Evolutionary conservation across 1,284 basidiomycete genomes (phyloP).

Genomic region (Papiliotrema laurentii): DNA sequence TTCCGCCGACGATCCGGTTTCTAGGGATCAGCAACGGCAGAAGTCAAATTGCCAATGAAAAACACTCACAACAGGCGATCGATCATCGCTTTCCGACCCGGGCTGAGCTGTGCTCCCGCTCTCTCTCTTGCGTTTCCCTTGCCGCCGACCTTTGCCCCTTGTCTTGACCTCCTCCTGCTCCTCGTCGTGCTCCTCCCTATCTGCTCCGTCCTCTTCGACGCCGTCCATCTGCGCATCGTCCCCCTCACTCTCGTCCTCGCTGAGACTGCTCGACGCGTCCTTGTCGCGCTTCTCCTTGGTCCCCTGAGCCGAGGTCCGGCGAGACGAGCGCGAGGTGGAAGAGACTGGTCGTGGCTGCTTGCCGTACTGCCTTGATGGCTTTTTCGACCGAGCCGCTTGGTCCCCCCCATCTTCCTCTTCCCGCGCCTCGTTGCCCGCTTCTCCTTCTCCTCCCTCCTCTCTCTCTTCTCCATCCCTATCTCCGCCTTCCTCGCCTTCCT

Average conservation of each 20-base stretch:
- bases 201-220: slow-evolving; percentile 1
- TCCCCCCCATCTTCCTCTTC: slow-evolving; percentile 4
- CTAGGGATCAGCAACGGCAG: too few species aligned
- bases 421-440: neutral
- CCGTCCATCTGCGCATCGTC: neutral
- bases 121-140: too few species aligned
- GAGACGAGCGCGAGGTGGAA: neutral
- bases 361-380: neutral
- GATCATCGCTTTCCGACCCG: too few species aligned
- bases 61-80: too few species aligned
- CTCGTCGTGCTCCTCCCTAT: neutral
- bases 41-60: too few species aligned
- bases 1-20: too few species aligned
- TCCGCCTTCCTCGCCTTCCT: neutral
- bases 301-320: neutral
- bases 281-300: neutral
- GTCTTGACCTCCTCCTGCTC: neutral
- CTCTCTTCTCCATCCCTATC: neutral
- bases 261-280: slow-evolving; percentile 1
- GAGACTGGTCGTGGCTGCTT: neutral
- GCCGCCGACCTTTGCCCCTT: too few species aligned
- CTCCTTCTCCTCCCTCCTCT: slow-evolving; percentile 2
- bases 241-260: slow-evolving; percentile 5
- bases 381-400: neutral
- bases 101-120: too few species aligned